phyloP scores from a whole-genome alignment of 106 monocot species.

The Dendrobium officinale region DNA sequence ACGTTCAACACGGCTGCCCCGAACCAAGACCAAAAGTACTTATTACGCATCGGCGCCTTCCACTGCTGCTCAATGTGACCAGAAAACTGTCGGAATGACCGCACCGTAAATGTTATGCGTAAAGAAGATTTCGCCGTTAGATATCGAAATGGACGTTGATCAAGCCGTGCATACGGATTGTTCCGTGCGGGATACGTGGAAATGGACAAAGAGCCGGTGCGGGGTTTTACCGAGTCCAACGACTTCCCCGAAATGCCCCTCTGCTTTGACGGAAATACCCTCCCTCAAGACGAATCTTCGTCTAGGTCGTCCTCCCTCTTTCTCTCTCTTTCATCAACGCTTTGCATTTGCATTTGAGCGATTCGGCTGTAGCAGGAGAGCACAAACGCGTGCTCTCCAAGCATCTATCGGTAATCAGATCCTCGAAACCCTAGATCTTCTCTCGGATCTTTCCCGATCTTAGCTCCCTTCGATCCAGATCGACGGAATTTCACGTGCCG shows the following conservation, averaged over 20 bases:
- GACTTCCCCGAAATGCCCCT: background rate
- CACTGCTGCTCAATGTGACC: background rate
- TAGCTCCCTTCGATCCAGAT: background rate
- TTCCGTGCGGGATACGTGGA: background rate
- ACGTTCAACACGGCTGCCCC: background rate
- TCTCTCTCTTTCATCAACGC: background rate
- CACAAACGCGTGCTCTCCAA: constrained; percentile 8
- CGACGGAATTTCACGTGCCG: background rate
- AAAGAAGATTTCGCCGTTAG: background rate
- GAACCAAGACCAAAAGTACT: background rate
- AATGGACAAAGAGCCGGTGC: background rate
- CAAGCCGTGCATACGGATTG: background rate
- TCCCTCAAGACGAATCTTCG: constrained; percentile 2
- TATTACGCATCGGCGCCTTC: background rate
- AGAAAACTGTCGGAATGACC: background rate
- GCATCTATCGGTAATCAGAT: background rate
- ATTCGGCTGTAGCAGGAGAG: constrained; percentile 4
- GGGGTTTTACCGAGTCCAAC: constrained; percentile 6
- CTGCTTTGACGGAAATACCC: background rate
- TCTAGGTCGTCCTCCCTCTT: constrained; percentile 1
- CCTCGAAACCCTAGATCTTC: constrained; percentile 10
- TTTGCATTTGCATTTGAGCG: background rate
- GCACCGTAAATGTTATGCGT: background rate
- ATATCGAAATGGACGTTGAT: background rate
- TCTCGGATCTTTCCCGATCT: background rate